Evolutionary conservation across 148 eudicot species (phyloP), one percentile per base, ranked within the genome.

Genomic region (Dysphania ambrosioides): DNA sequence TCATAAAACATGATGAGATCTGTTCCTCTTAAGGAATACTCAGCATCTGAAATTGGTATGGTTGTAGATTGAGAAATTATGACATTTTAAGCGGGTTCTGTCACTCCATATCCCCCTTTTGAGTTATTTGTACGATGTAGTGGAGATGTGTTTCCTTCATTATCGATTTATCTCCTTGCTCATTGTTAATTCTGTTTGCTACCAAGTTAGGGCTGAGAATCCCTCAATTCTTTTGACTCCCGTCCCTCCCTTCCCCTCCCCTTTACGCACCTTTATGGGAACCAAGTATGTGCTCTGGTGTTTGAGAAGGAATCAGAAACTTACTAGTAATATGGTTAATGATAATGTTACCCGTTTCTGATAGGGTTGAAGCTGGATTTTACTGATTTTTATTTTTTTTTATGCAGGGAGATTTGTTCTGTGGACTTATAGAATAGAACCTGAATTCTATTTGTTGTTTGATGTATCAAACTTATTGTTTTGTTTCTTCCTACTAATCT

Each of bases 1-100:
- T 79, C 51, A 38, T 72, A 75, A 21, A 19, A 61, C 55, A 74
- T 71, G 41, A 58, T 42, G 23, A 18, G 26, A 65, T 27, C 53
- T 55, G 24, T 41, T 30, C 49, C 31, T 63, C 16, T 10, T 68
- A 63, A 41, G 78, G 56, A 69, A 18, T 73, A 21, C 57, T 24
- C 42, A 29, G 31, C 56, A n/a, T 35, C 24, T 66, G 8, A 60
- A 13, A 31, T 53, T 74, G 68, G 67, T 38, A 74, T 19, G 32
- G 35, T 74, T 34, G 15, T 19, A 34, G 78, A 62, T 29, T 68
- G 57, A 69, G 59, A 61, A 32, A 38, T 62, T 36, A 29, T 5
- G 56, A 32, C 26, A n/a, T n/a, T n/a, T 72, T 44, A 24, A 24
- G 16, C n/a, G 35, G 4, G 74, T 60, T n/a, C n/a, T 41, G 6